Evolutionary conservation across 2,329 filamentous ascomycete genomes (phyloP).

Genomic region (Venturia aucupariae): DNA sequence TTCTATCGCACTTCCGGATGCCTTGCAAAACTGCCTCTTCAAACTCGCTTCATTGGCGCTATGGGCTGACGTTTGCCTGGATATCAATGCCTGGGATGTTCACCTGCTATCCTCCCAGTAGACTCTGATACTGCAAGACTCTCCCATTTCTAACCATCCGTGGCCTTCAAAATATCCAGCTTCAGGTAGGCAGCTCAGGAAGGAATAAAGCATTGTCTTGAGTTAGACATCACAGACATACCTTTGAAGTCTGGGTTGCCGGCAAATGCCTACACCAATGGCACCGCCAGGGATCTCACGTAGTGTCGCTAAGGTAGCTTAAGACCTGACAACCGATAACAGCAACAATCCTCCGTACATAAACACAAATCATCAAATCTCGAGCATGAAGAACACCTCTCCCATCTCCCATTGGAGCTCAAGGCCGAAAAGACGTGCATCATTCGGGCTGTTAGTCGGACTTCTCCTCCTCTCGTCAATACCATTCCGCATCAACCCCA

Average conservation of each 20-base stretch:
- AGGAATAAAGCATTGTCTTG: too few relatives aligned
- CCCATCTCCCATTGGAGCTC: neutral
- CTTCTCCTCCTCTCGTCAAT: neutral
- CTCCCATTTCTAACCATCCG: too few relatives aligned
- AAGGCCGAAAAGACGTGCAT: neutral
- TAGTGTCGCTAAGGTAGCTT: neutral
- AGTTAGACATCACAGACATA: too few relatives aligned
- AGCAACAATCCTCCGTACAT: neutral
- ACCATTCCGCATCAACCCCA: neutral
- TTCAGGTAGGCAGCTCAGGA: neutral
- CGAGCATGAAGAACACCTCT: neutral
- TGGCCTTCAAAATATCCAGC: neutral
- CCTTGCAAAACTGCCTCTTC: neutral
- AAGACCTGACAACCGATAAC: neutral
- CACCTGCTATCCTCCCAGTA: too few relatives aligned
- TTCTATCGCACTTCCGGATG: neutral
- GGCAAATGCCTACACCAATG: too few relatives aligned
- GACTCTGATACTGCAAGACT: too few relatives aligned
- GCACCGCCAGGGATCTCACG: neutral
- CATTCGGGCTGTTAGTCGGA: neutral
- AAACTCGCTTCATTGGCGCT: neutral
- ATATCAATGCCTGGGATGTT: too few relatives aligned
- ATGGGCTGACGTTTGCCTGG: neutral
- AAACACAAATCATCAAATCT: neutral
- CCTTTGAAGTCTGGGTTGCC: too few relatives aligned